A percentile compares a stretch with the other conserved stretches of the same genome.
These are phyloP conservation scores for Xylaria sp. DNA, from an alignment of 2,329 filamentous ascomycete genomes.

Conservation along the genomic window DNA sequence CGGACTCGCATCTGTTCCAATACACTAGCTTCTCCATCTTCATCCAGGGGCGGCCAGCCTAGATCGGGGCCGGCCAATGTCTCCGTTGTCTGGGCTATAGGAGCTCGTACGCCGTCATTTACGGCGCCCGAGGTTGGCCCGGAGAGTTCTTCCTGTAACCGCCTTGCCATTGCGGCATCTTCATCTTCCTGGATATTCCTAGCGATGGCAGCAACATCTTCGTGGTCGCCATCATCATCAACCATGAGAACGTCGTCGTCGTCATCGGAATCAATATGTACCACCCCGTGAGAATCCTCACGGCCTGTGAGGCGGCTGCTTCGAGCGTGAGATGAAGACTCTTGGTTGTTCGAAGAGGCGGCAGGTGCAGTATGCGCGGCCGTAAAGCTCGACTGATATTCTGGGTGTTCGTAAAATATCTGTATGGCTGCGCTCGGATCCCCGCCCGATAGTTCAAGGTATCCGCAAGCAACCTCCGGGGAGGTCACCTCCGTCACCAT, in stretches of 20 bases:
- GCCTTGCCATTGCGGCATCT: constrained; percentile 91
- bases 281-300: constrained; percentile 68
- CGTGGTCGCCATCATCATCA: constrained; percentile 52
- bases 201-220: constrained; percentile 56
- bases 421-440: constrained; percentile 88
- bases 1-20: constrained; percentile 71
- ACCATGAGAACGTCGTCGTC: constrained; percentile 41
- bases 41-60: constrained; percentile 63
- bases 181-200: constrained; percentile 76
- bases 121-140: constrained; percentile 50
- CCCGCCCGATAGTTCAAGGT: constrained; percentile 85
- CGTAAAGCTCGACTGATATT: constrained; percentile 66
- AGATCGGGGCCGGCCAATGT: constrained; percentile 80
- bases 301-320: constrained; percentile 51
- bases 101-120: constrained; percentile 75
- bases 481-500: constrained; percentile 78
- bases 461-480: constrained; percentile 79
- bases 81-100: constrained; percentile 91
- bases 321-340: constrained; percentile 46
- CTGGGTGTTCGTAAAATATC: constrained; percentile 90
- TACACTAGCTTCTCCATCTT: constrained; percentile 69
- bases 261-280: constrained; percentile 75
- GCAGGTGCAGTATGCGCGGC: constrained; percentile 52
- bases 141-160: constrained; percentile 93
- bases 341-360: constrained; percentile 52